Percentiles rank a stretch among this genome's conserved stretches.
Evolutionary conservation across 208 protist genomes (phyloP).

Genomic region (Leishmania major): DNA sequence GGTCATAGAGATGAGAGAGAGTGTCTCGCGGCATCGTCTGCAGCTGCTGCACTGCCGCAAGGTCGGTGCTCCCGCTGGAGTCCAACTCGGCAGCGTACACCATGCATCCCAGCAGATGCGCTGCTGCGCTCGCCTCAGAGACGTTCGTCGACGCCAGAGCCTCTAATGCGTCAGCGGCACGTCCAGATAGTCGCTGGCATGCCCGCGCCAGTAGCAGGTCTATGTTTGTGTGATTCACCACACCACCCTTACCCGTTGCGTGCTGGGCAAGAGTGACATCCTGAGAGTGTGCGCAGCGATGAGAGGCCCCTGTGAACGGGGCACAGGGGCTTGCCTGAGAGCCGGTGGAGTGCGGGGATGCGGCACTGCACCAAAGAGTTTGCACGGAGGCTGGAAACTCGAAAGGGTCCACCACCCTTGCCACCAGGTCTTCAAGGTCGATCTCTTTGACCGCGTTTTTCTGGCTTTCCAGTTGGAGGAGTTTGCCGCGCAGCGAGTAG

Average conservation of each 20-base stretch:
- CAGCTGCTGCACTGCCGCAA: constrained; percentile 41
- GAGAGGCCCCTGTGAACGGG: not conserved
- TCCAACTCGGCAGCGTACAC: constrained; percentile 61
- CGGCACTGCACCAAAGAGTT: constrained; percentile 42
- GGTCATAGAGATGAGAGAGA: constrained; percentile 28
- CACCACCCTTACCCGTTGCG: constrained; percentile 9
- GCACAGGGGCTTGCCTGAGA: not conserved
- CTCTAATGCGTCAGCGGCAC: constrained; percentile 56
- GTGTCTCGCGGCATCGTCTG: constrained; percentile 31
- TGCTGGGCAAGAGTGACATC: constrained; percentile 2
- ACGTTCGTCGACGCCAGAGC: constrained; percentile 42
- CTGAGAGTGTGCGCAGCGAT: not conserved
- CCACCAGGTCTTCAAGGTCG: constrained; percentile 39
- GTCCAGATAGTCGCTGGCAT: constrained; percentile 52
- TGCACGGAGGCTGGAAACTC: constrained; percentile 52
- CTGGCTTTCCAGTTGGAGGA: constrained; percentile 59
- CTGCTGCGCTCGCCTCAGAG: constrained; percentile 37
- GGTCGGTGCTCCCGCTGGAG: constrained; percentile 35
- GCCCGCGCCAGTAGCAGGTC: constrained; percentile 57
- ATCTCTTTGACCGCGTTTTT: constrained; percentile 50
- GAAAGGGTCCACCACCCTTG: constrained; percentile 40
- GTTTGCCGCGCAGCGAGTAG: constrained; percentile 55
- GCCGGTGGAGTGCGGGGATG: not conserved
- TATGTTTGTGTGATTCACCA: constrained; percentile 50
- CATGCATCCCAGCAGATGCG: constrained; percentile 49